These are phyloP conservation scores for Cryptosporidium sp. DNA, from an alignment of 169 alveolate genomes.

Conservation along the genomic window DNA sequence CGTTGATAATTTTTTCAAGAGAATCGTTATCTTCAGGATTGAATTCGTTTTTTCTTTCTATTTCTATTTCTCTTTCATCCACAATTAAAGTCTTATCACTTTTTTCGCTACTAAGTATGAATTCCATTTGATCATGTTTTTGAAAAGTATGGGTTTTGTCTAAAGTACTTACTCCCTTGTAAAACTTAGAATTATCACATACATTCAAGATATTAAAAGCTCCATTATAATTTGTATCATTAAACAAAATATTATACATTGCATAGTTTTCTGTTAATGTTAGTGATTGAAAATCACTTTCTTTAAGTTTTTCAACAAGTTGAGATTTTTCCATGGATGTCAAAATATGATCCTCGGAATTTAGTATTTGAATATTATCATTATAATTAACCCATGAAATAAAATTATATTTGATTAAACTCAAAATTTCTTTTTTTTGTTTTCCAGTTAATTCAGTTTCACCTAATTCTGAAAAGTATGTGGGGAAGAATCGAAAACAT, in stretches of 20 bases:
- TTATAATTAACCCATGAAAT: background rate
- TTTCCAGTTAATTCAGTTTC: background rate
- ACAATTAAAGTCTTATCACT: too few species aligned
- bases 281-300: background rate
- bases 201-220: background rate
- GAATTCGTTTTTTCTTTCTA: background rate
- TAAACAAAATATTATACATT: background rate
- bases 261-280: background rate
- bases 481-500: background rate
- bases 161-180: background rate
- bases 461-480: background rate
- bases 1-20: too few species aligned
- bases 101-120: background rate
- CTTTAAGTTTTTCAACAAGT: background rate
- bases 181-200: background rate
- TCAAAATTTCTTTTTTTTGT: background rate
- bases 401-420: background rate
- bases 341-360: background rate
- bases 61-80: background rate
- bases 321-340: background rate
- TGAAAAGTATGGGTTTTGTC: background rate
- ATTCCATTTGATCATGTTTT: too few species aligned
- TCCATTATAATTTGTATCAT: background rate
- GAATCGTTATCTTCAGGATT: background rate
- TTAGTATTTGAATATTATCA: background rate